phyloP scores from a whole-genome alignment of 2,329 filamentous ascomycete genomes.

The Cytospora piceicola region DNA sequence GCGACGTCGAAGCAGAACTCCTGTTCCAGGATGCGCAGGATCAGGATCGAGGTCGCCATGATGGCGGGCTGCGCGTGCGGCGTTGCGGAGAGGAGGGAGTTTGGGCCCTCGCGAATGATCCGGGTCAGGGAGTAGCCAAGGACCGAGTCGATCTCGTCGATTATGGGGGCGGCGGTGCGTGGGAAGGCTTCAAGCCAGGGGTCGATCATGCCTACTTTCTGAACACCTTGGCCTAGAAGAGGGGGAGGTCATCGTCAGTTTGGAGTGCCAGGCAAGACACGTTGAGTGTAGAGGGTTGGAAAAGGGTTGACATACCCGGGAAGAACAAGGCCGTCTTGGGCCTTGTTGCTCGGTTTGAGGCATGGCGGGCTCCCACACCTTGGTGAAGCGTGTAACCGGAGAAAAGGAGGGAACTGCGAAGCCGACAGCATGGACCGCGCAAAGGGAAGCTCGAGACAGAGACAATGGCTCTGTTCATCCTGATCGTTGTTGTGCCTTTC shows the following conservation, averaged over 20 bases:
- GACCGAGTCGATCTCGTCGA: conserved; percentile 83
- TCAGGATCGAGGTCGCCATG: conserved; percentile 91
- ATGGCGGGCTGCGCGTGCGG: conserved; percentile 92
- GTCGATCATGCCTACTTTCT: conserved; percentile 83
- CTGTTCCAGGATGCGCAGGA: conserved; percentile 81
- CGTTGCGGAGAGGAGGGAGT: conserved; percentile 75
- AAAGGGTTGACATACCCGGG: conserved; percentile 48
- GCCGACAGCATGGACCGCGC: not conserved
- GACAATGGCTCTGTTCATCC: conserved; percentile 19
- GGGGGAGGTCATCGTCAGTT: conserved; percentile 9
- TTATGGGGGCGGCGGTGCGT: conserved; percentile 70
- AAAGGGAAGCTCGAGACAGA: conserved; percentile 8
- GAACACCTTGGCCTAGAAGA: conserved; percentile 77
- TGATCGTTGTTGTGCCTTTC: conserved; percentile 3
- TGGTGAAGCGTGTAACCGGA: not conserved
- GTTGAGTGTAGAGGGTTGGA: not conserved
- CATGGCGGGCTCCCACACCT: conserved; percentile 12
- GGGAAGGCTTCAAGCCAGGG: conserved; percentile 90
- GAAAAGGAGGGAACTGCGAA: not conserved
- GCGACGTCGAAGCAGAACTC: conserved; percentile 78
- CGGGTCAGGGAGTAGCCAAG: conserved; percentile 75
- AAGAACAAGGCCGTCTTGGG: conserved; percentile 64
- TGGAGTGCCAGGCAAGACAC: not conserved
- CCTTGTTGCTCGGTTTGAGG: conserved; percentile 30
- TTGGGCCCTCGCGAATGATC: conserved; percentile 80